Conservation (phyloP, 202 grass and related monocot genomes). For the Panicum hallii region DNA sequence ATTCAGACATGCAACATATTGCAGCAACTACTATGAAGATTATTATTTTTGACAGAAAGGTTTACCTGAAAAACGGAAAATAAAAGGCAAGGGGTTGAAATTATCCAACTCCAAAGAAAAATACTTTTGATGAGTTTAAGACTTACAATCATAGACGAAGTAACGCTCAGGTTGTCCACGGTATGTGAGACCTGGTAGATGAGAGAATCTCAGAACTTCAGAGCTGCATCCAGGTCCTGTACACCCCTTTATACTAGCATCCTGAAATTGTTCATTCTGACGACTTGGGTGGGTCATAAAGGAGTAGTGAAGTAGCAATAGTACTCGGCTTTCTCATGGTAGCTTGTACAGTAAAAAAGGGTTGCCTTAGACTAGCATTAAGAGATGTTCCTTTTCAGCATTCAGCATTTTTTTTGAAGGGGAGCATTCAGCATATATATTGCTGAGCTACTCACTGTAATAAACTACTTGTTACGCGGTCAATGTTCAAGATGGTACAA, state of each 20-base stretch:
- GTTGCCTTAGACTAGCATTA: constrained; percentile 6
- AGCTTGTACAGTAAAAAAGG: not conserved
- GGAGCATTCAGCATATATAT: too few species aligned
- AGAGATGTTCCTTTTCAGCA: not conserved
- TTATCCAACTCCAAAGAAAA: not conserved
- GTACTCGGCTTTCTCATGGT: not conserved
- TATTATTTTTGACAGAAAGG: not conserved
- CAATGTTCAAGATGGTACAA: too few species aligned
- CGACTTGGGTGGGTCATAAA: not conserved
- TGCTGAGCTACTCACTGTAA: too few species aligned
- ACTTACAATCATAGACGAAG: not conserved
- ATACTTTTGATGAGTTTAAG: not conserved
- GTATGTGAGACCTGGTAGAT: not conserved
- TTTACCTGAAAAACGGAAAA: not conserved
- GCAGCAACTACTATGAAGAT: not conserved
- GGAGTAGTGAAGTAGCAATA: not conserved
- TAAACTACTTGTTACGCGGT: too few species aligned
- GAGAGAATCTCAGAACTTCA: too few species aligned
- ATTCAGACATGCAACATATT: not conserved
- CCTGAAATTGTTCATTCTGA: not conserved
- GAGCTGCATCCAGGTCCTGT: not conserved
- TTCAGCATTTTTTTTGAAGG: not conserved
- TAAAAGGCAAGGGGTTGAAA: not conserved
- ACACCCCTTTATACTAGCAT: not conserved
- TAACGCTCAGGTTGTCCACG: not conserved